Evolutionary conservation across 139 green algal species (phyloP).

Genomic region (Picocystis salinarum): DNA sequence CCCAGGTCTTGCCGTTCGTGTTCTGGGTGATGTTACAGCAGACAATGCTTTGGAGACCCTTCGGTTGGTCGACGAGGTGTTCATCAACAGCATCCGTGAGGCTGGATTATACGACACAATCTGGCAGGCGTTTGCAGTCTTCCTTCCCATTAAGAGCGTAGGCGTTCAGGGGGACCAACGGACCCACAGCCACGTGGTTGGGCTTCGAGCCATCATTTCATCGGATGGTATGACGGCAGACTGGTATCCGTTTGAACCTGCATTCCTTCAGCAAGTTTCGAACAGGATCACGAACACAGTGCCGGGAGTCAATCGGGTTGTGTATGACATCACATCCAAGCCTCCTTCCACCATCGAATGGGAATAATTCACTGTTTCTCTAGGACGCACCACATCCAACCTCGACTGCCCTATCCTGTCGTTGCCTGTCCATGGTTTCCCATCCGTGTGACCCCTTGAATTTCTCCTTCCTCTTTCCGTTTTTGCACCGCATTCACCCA

Average conservation of each 20-base stretch:
- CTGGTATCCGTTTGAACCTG: slow-evolving; percentile 86
- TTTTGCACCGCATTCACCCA: too few relatives aligned
- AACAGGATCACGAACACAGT: slow-evolving; percentile 89
- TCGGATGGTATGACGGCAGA: slow-evolving; percentile 98
- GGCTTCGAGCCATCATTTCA: slow-evolving; percentile 59
- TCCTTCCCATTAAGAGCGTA: slow-evolving; percentile 71
- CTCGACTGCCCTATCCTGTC: too few relatives aligned
- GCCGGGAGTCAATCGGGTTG: slow-evolving; percentile 77
- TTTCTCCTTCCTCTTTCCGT: too few relatives aligned
- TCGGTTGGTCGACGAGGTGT: slow-evolving; percentile 85
- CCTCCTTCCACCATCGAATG: slow-evolving; percentile 96
- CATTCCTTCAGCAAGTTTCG: slow-evolving; percentile 69
- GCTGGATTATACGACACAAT: slow-evolving; percentile 95
- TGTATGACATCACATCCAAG: slow-evolving; percentile 97
- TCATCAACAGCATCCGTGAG: slow-evolving; percentile 78
- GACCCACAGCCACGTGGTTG: slow-evolving; percentile 85
- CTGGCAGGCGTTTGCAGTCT: slow-evolving; percentile 98
- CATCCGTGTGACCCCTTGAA: too few relatives aligned
- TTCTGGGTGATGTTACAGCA: slow-evolving; percentile 85
- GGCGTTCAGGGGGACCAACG: slow-evolving; percentile 84
- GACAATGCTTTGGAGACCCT: slow-evolving; percentile 44
- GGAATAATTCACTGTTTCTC: slow-evolving; percentile 46
- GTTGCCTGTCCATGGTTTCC: too few relatives aligned
- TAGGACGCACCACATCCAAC: not conserved
- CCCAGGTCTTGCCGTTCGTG: slow-evolving; percentile 81